Evolutionary conservation across 768 basidiomycete species (phyloP).

Genomic region (Auriscalpium orientale): DNA sequence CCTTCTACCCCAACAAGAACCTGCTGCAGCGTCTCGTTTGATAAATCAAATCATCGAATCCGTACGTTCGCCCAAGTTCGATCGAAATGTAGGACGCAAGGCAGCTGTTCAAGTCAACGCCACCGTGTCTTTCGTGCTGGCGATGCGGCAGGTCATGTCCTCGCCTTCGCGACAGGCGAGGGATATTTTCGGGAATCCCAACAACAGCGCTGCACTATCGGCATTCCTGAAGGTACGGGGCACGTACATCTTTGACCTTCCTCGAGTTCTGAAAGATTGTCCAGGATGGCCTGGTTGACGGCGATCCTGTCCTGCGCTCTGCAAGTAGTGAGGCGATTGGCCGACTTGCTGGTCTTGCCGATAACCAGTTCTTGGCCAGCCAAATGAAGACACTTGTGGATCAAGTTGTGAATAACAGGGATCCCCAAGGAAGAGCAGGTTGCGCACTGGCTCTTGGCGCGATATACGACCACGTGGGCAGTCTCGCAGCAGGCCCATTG

Average conservation of each 20-base stretch:
- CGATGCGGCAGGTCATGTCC: slow-evolving; percentile 51
- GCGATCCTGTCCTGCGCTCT: slow-evolving; percentile 66
- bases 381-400: slow-evolving; percentile 90
- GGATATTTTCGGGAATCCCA: slow-evolving; percentile 58
- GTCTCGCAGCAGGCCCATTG: slow-evolving; percentile 88
- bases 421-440: slow-evolving; percentile 87
- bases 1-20: slow-evolving; percentile 73
- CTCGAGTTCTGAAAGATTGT: background rate
- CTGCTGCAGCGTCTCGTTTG: slow-evolving; percentile 43
- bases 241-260: too few relatives aligned
- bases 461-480: slow-evolving; percentile 87
- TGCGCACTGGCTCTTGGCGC: slow-evolving; percentile 90
- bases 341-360: slow-evolving; percentile 74
- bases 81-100: slow-evolving; percentile 80
- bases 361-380: slow-evolving; percentile 73
- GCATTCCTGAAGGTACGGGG: slow-evolving; percentile 65
- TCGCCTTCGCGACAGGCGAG: slow-evolving; percentile 48
- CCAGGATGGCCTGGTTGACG: slow-evolving; percentile 75
- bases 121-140: slow-evolving; percentile 61
- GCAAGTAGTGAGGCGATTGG: slow-evolving; percentile 87
- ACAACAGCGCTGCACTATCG: slow-evolving; percentile 54
- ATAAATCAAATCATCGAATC: slow-evolving; percentile 56
- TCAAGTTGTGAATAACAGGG: slow-evolving; percentile 89
- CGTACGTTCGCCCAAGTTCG: slow-evolving; percentile 68
- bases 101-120: slow-evolving; percentile 81